These are phyloP conservation scores for Cicer judaicum DNA, from an alignment of 306 rosid genomes.

Conservation along the genomic window DNA sequence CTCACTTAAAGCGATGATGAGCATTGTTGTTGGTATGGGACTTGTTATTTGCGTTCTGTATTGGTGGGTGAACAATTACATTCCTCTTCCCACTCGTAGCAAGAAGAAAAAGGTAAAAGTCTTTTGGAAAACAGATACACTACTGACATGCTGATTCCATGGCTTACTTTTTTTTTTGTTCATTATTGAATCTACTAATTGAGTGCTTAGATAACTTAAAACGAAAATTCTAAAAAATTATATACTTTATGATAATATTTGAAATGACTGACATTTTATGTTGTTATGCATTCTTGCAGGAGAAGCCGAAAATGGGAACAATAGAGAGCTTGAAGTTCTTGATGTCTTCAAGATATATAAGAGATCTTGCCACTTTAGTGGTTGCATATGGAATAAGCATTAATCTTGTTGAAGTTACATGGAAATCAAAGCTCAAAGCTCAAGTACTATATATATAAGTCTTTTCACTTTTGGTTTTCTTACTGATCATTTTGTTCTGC, in stretches of 20 bases:
- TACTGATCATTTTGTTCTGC: conserved; percentile 7
- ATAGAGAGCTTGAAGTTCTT: conserved; percentile 99
- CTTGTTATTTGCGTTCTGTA: conserved; percentile 74
- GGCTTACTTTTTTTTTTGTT: too few species aligned
- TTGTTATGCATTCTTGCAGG: conserved; percentile 57
- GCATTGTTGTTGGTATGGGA: conserved; percentile 93
- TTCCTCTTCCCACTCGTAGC: conserved; percentile 91
- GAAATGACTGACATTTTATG: conserved; percentile 21
- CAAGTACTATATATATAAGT: conserved; percentile 60
- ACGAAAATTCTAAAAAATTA: neutral
- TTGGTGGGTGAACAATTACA: conserved; percentile 93
- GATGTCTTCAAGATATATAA: conserved; percentile 89
- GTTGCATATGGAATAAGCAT: conserved; percentile 99
- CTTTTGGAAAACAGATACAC: conserved; percentile 19
- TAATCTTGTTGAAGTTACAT: conserved; percentile 97
- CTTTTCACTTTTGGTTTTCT: conserved; percentile 25
- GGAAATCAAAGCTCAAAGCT: conserved; percentile 99
- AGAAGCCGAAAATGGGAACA: conserved; percentile 94
- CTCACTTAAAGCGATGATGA: conserved; percentile 92
- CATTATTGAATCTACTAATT: neutral
- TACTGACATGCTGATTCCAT: neutral
- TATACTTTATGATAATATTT: conserved; percentile 20
- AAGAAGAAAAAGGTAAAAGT: conserved; percentile 90
- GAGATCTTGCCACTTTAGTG: conserved; percentile 98
- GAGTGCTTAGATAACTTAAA: neutral